Base-by-base conservation (phyloP, 352 stramenopile genomes). In the Phytophthora tentaculata region DNA sequence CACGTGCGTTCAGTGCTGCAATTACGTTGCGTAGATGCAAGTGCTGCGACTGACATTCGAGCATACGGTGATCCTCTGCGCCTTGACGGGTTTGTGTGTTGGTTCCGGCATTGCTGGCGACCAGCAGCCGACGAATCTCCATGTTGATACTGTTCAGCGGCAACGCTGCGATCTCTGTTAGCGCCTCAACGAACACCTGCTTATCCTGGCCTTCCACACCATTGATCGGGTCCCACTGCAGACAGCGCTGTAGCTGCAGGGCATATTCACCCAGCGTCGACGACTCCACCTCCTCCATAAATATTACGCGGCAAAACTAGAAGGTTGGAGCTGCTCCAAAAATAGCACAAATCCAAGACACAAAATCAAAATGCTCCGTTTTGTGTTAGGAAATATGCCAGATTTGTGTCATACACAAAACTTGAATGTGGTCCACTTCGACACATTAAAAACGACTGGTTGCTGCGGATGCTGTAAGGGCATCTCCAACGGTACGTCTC, bases 81-180 rank as follows among this genome's bases (percentile, higher is more conserved):
- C 47, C 52, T 47, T 43, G 32, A 12, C 7, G 2, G 2, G 7
- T 2, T 43, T 43, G 35, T 43, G 12, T 43, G 35, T 43, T n/a
- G 14, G 35, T n/a, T 6, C 3, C 24, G 7, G 20, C 29, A 37
- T 37, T 52, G 6, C 50, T 54, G 23, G 65, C 73, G 1, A 94
- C 82, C 23, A 92, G 50, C 1, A 94, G 61, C 4, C 82, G 77
- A 2, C 85, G 81, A 24, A 89, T 75, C 56, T 94, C 85, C 85
- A 94, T 94, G 43, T 73, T 89, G 24, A 89, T 76, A 41, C 79
- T 86, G 52, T 92, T 82, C 17, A 88, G 29, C 28, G 85, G 77
- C 56, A 94, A 62, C 24, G 83, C 85, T 5, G 85, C 83, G 64
- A 94, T 83, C 71, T 88, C 79, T 9, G 85, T 94, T 22, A 92